Base-by-base conservation (phyloP, 2,329 filamentous ascomycete species). In the Eutypella sp. region DNA sequence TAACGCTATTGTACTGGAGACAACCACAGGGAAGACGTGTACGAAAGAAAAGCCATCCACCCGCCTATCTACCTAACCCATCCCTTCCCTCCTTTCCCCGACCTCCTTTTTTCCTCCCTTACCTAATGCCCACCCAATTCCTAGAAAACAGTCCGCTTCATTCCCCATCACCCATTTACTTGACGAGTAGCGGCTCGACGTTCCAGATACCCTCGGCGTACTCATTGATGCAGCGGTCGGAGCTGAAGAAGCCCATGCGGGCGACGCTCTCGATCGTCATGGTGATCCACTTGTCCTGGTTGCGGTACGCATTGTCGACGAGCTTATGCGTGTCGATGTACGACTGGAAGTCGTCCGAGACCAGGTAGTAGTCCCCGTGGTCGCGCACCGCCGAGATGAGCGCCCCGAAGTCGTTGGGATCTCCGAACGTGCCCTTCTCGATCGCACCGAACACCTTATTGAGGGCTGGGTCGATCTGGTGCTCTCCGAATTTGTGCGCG, bases 121-220 rank as follows among this genome's bases (percentile, higher is more conserved):
- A 44, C 18, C 29, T 11, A 5, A 33, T 22, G n/a, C 16, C 34
- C 16, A n/a, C n/a, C n/a, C n/a, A n/a, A n/a, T n/a, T n/a, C n/a
- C n/a, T n/a, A n/a, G n/a, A n/a, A n/a, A n/a, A n/a, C n/a, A n/a
- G n/a, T n/a, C n/a, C n/a, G n/a, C n/a, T 38, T 10, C 19, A 37
- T 23, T 4, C 45, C 18, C n/a, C 16, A 13, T 16, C 7, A 25
- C 22, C 23, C 25, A 16, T 9, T 19, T 34, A 5, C 6, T 34
- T 22, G 24, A 71, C 71, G 27, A 69, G 68, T 45, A 93, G 66
- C 23, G 92, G 91, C 74, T 97, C 92, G 33, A 96, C 75, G 62
- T 97, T 97, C 93, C 93, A 99, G 66, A 99, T 96, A 53, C 78
- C 84, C 67, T 99, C 92, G 0, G 93, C 93, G 70, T 99, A 99